phyloP scores from a whole-genome alignment of 176 grass and related monocot species.

The Rhipidocladum racemiflorum region DNA sequence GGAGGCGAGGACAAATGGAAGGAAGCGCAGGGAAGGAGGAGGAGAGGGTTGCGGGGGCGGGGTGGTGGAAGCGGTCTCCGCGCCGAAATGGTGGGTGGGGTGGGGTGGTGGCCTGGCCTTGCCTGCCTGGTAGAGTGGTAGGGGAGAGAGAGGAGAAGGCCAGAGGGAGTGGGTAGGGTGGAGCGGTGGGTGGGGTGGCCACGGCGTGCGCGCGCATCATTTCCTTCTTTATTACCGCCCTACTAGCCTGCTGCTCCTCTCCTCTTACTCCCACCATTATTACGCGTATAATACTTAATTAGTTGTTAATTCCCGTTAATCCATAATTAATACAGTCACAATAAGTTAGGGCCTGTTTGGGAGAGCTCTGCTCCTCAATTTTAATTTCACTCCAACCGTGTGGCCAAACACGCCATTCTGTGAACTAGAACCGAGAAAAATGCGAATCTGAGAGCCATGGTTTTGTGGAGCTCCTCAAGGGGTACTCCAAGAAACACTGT shows the following conservation, averaged over 20 bases:
- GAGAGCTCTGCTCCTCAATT: too few relatives aligned
- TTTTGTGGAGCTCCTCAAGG: too few relatives aligned
- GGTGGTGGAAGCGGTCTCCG: slow-evolving; percentile 46
- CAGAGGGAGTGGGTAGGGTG: not conserved
- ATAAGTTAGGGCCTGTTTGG: too few relatives aligned
- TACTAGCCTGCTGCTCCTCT: not conserved
- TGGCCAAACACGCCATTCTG: too few relatives aligned
- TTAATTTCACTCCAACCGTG: too few relatives aligned
- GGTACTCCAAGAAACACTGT: too few relatives aligned
- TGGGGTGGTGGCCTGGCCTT: not conserved
- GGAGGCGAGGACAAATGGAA: slow-evolving; percentile 35
- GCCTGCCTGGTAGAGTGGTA: too few relatives aligned
- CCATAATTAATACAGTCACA: not conserved
- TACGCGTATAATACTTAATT: not conserved
- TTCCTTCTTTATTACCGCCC: slow-evolving; percentile 42
- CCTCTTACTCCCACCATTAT: not conserved
- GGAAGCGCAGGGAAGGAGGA: slow-evolving; percentile 32
- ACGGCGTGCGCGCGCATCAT: slow-evolving; percentile 55
- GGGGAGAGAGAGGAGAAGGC: not conserved
- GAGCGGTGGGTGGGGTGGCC: slow-evolving; percentile 25
- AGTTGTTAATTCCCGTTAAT: not conserved
- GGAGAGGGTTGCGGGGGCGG: slow-evolving; percentile 39
- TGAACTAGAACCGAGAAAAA: too few relatives aligned
- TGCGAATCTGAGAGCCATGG: too few relatives aligned
- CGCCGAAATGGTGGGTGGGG: slow-evolving; percentile 39